Conservation (phyloP, 2,329 filamentous ascomycete species). For the Cercospora janseana region DNA sequence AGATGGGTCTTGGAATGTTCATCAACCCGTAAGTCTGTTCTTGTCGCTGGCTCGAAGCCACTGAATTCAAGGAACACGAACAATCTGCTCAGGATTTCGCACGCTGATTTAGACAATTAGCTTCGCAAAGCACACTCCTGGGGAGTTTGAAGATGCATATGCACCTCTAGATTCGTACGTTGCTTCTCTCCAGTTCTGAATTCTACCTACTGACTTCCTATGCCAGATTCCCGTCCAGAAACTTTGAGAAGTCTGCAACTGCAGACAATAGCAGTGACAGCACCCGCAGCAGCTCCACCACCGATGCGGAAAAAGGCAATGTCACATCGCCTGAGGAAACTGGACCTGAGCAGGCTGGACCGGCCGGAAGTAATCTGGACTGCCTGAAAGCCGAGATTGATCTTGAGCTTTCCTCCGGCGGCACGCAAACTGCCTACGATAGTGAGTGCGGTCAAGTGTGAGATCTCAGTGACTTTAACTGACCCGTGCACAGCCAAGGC, state of each 20-base stretch:
- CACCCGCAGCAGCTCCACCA: neutral
- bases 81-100: too few species aligned
- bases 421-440: conserved; percentile 70
- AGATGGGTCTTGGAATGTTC: neutral
- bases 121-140: conserved; percentile 52
- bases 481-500: conserved; percentile 38
- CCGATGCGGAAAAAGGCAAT: conserved; percentile 4
- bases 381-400: conserved; percentile 66
- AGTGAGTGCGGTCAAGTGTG: conserved; percentile 54
- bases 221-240: too few species aligned
- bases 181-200: neutral
- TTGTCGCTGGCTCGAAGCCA: too few species aligned
- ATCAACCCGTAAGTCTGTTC: conserved; percentile 9
- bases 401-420: conserved; percentile 55
- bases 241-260: neutral
- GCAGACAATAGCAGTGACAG: neutral
- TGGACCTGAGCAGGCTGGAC: conserved; percentile 10
- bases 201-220: neutral
- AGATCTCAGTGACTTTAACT: neutral
- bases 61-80: too few species aligned
- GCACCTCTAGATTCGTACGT: conserved; percentile 48
- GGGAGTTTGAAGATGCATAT: conserved; percentile 51
- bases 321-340: neutral
- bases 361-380: conserved; percentile 57
- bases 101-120: neutral